Base-by-base conservation (phyloP, 129 eudicot species). In the Flaveria trinervia region DNA sequence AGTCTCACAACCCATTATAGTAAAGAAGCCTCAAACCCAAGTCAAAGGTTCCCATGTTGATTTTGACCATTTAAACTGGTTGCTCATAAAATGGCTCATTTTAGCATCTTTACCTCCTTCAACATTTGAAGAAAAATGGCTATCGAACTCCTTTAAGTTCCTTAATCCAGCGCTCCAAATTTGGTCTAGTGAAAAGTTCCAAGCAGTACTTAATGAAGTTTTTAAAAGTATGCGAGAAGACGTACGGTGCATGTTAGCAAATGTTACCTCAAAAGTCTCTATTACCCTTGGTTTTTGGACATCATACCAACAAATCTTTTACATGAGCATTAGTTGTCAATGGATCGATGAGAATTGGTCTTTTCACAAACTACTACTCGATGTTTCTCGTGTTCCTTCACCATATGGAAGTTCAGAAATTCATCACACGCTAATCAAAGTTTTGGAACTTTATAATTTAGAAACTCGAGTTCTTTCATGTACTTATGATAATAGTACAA, bases 321-420 rank as follows among this genome's bases (percentile, higher is more conserved):
- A 89, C 81, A 93, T 93, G 98, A 89, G 96, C 48, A 78, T 93
- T 23, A 88, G 93, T 33, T 89, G 98, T 79, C 97, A 89, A 39
- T 93, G 98, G 98, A 87, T 93, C 6, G 97, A 93, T 51, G 97
- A 91, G 41, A 78, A 59, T 76, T 93, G 98, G 98, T 76, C 96
- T 25, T 89, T 90, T 66, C 97, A 82, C 65, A 93, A 86, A 59
- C 70, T 93, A 61, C 90, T 93, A 72, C 89, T 93, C 9, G 98
- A 93, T 78, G 70, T 93, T 41, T 87, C 93, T 81, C 92, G 84
- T 30, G 85, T 93, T 68, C 91, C 98, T 46, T 87, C 82, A 64
- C 98, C 98, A n/a, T 89, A 89, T 73, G 97, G 91, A 51, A 85
- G 85, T 66, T 59, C 83, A 11, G 97, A 90, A 77, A 84, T 91